Conservation (phyloP, 2,329 filamentous ascomycete species). For the Verruconis gallopava region DNA sequence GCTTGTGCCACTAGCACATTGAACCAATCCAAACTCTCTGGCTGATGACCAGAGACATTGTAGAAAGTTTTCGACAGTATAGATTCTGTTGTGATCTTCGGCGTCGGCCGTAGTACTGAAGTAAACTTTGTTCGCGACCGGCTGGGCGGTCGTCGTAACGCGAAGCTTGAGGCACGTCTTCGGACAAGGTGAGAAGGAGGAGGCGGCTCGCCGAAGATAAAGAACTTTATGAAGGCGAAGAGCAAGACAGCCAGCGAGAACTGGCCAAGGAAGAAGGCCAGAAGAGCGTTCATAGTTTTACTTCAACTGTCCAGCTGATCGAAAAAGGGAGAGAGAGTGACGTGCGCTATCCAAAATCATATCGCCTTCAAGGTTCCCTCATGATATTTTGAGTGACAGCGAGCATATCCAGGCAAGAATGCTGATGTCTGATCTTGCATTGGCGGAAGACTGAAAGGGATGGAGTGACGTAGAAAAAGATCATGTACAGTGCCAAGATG, state of each 20-base stretch:
- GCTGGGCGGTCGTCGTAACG: constrained; percentile 24
- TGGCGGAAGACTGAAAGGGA: too few species aligned
- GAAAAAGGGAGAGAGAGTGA: too few species aligned
- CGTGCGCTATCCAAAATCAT: too few species aligned
- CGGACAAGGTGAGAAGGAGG: constrained; percentile 52
- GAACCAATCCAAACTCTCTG: constrained; percentile 96
- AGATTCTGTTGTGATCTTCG: constrained; percentile 77
- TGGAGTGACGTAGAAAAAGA: too few species aligned
- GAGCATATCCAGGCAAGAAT: too few species aligned
- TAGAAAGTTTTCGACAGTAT: constrained; percentile 97
- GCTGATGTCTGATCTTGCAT: too few species aligned
- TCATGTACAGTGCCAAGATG: too few species aligned
- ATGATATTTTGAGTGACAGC: too few species aligned
- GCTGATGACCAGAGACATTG: constrained; percentile 88
- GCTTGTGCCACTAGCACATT: constrained; percentile 95
- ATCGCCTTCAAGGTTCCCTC: too few species aligned
- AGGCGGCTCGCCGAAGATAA: constrained; percentile 93
- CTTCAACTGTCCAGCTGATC: not conserved
- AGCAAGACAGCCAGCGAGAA: constrained; percentile 83
- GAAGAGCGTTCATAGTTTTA: constrained; percentile 10
- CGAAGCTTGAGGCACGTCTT: constrained; percentile 19
- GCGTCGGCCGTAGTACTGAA: constrained; percentile 34
- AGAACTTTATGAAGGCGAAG: constrained; percentile 96
- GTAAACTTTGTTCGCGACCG: constrained; percentile 46
- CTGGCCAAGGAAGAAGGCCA: constrained; percentile 68